Base-by-base conservation (phyloP, 495 filamentous ascomycete genomes). In the Chaetomidium leptoderma region DNA sequence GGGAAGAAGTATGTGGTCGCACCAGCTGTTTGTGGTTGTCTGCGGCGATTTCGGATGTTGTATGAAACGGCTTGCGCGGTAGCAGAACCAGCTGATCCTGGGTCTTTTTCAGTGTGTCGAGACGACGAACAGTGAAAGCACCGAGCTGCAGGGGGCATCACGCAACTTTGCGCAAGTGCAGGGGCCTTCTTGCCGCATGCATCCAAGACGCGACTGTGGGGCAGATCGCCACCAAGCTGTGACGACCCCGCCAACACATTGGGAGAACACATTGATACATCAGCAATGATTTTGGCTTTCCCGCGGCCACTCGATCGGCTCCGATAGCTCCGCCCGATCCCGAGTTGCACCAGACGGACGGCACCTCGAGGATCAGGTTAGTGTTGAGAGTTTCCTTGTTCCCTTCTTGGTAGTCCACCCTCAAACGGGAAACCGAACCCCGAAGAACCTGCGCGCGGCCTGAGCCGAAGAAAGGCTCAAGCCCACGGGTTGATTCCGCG, bases 1-100 rank as follows among this genome's bases (percentile, higher is more conserved):
- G 62, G 62, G 68, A 69, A 69, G 69, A 64, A 63, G 53, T 47
- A 0, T 42, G 6, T 42, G 39, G 21, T 4, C 8, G 17, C n/a
- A 3, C 17, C 11, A 6, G 1, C n/a, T 42, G 10, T 23, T 10
- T 0, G 9, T 4, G 32, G 9, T 9, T 9, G 32, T 5, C 2
- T 13, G 32, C 14, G 32, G 30, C 30, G 9, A 5, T 6, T 17
- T 4, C 24, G 11, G 26, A 29, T 17, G 5, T n/a, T n/a, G n/a
- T n/a, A n/a, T n/a, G n/a, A n/a, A n/a, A n/a, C n/a, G n/a, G n/a
- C n/a, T n/a, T n/a, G n/a, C n/a, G n/a, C n/a, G n/a, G n/a, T n/a
- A n/a, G n/a, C n/a, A n/a, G n/a, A n/a, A n/a, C n/a, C n/a, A n/a
- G n/a, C n/a, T n/a, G n/a, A n/a, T n/a, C n/a, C n/a, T n/a, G 30